phyloP scores from a whole-genome alignment of 345 rosid genomes.

The Clausena lansium region DNA sequence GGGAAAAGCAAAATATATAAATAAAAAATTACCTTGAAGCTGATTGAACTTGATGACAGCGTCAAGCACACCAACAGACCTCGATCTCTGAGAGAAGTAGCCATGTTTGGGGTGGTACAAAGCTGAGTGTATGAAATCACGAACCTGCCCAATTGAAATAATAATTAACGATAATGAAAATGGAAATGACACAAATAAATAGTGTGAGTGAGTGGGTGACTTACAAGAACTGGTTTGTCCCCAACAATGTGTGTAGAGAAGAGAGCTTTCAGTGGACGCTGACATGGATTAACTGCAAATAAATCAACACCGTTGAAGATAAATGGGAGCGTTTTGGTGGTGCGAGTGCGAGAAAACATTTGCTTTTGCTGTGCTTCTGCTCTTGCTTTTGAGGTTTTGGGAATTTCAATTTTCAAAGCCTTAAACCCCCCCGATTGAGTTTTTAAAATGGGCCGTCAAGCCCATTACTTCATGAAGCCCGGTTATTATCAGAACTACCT shows the following conservation, averaged over 20 bases:
- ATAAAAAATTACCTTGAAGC: constrained; percentile 53
- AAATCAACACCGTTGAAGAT: constrained; percentile 18
- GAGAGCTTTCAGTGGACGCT: constrained; percentile 35
- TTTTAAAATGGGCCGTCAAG: not conserved
- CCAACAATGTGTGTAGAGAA: constrained; percentile 67
- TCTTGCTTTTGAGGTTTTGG: too few species aligned
- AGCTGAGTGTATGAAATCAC: constrained; percentile 81
- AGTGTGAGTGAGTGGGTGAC: constrained; percentile 10
- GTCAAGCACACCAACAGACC: constrained; percentile 83
- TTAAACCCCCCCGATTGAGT: not conserved
- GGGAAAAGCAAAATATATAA: not conserved
- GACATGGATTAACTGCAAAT: constrained; percentile 36
- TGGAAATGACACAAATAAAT: not conserved
- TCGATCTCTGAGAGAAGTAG: constrained; percentile 78
- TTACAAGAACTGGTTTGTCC: constrained; percentile 71
- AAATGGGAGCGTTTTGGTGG: constrained; percentile 18
- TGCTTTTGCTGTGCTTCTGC: not conserved
- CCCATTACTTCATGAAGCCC: too few species aligned
- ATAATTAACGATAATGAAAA: not conserved
- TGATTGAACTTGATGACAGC: constrained; percentile 77
- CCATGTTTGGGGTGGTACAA: constrained; percentile 79
- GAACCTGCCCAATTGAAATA: constrained; percentile 42
- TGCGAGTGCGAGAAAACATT: constrained; percentile 26
- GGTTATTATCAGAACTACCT: too few species aligned
- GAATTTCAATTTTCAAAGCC: not conserved